phyloP scores from a whole-genome alignment of 2,329 filamentous ascomycete species.

The Amauroascus niger region DNA sequence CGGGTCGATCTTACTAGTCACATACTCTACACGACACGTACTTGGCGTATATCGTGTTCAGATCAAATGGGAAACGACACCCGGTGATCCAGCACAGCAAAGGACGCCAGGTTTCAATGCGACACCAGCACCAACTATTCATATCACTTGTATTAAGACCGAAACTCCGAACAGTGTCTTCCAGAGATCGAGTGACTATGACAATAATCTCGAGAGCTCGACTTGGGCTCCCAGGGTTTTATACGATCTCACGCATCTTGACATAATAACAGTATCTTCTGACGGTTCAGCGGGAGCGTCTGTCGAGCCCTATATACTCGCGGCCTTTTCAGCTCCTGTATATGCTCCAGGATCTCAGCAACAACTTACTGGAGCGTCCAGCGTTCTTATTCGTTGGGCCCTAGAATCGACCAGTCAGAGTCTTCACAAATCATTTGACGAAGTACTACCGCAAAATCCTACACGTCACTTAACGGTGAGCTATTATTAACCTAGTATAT shows the following conservation, averaged over 20 bases:
- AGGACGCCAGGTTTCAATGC: background rate
- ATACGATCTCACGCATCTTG: conserved; percentile 63
- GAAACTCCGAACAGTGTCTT: conserved; percentile 29
- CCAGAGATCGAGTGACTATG: conserved; percentile 20
- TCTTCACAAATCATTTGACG: conserved; percentile 67
- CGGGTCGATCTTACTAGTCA: conserved; percentile 31
- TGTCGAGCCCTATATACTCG: conserved; percentile 54
- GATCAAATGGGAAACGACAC: conserved; percentile 57
- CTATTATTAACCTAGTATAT: background rate
- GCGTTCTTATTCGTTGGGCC: conserved; percentile 75
- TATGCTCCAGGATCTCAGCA: conserved; percentile 40
- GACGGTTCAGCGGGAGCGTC: conserved; percentile 48
- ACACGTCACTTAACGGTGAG: conserved; percentile 36
- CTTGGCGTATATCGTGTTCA: conserved; percentile 63
- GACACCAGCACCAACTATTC: conserved; percentile 27
- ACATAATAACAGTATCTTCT: conserved; percentile 58
- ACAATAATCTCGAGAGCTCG: conserved; percentile 22
- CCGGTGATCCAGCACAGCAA: conserved; percentile 46
- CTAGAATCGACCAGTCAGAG: conserved; percentile 55
- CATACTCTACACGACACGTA: conserved; percentile 51
- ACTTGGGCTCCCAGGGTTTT: conserved; percentile 18
- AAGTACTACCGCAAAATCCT: conserved; percentile 58
- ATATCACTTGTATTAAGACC: conserved; percentile 31
- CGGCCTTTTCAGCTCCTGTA: conserved; percentile 57
- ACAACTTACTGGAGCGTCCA: conserved; percentile 56